phyloP scores from a whole-genome alignment of 495 filamentous ascomycete species.

The Eremomyces bilateralis region DNA sequence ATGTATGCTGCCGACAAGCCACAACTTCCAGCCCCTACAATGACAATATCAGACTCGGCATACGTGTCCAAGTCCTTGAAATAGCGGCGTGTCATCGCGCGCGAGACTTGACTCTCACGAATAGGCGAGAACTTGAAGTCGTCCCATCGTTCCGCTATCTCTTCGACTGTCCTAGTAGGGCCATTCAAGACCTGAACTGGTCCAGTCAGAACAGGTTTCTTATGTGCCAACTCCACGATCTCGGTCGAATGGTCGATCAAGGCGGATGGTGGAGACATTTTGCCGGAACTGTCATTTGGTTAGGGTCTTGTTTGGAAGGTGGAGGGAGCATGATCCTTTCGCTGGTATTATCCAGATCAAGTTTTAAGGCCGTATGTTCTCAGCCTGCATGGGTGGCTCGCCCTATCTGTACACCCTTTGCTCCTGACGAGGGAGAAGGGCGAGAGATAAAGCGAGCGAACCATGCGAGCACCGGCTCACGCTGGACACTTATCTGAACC shows the following conservation, averaged over 20 bases:
- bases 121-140: slow-evolving; percentile 66
- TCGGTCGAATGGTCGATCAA: too few relatives aligned
- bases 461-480: too few relatives aligned
- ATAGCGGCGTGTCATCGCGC: slow-evolving; percentile 83
- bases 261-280: too few relatives aligned
- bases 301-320: too few relatives aligned
- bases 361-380: slow-evolving; percentile 92
- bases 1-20: slow-evolving; percentile 69
- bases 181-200: too few relatives aligned
- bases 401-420: too few relatives aligned
- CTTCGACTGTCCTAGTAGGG: slow-evolving; percentile 32
- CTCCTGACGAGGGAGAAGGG: too few relatives aligned
- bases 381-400: too few relatives aligned
- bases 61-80: slow-evolving; percentile 74
- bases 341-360: slow-evolving; percentile 99
- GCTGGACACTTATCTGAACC: too few relatives aligned
- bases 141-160: slow-evolving; percentile 48
- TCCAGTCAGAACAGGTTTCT: slow-evolving; percentile 24
- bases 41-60: slow-evolving; percentile 79
- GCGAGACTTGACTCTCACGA: slow-evolving; percentile 73
- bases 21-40: slow-evolving; percentile 73
- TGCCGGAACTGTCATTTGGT: too few relatives aligned
- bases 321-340: slow-evolving; percentile 77
- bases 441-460: too few relatives aligned
- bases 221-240: too few relatives aligned